Evolutionary conservation across 768 basidiomycete species (phyloP), one percentile per base, ranked within the genome.

Genomic region (Gloeophyllum trabeum): DNA sequence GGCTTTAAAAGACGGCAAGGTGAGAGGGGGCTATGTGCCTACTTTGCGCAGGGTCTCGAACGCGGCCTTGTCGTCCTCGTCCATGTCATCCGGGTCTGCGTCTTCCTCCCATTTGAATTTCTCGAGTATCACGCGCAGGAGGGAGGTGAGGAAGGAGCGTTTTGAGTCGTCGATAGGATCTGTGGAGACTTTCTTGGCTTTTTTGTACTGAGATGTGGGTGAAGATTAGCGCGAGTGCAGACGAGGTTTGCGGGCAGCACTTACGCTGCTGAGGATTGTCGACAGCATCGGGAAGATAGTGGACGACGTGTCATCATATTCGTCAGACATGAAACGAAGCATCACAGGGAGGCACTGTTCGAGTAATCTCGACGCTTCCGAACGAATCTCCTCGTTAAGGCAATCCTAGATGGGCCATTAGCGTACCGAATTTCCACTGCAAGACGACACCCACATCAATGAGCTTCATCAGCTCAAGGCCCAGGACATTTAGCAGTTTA

Each of bases 71-170:
- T 91, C 88, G 35, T 97, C 94, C 41, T 92, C 90, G 43, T 97
- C 94, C 35, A 78, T 71, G 51, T 94, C 90, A 20, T 80, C 76
- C 36, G 73, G 80, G 56, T 81, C 83, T 18, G 79, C 80, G 43
- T 76, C 81, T 61, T 70, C 78, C 38, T 82, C 82, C 89, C 92
- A 99, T 54, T 86, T 89, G 74, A 97, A 72, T 63, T 97, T 96
- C 41, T 73, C 67, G 35, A 98, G 62, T 20, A 89, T 72, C 35
- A 91, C 82, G 50, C 81, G 67, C 3, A 98, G 67, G 4, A 96
- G 64, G 2, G 81, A 80, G 2, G 67, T 65, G 21, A 99, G 70
- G 67, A 98, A 97, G 4, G 78, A 65, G 18, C 79, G 74, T 57
- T 79, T 80, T 26, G 71, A 60, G 18, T 79, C 73, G 35, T 87